These are phyloP conservation scores for Fusarium neocosmosporiellum DNA, from an alignment of 2,329 filamentous ascomycete genomes.

Conservation along the genomic window DNA sequence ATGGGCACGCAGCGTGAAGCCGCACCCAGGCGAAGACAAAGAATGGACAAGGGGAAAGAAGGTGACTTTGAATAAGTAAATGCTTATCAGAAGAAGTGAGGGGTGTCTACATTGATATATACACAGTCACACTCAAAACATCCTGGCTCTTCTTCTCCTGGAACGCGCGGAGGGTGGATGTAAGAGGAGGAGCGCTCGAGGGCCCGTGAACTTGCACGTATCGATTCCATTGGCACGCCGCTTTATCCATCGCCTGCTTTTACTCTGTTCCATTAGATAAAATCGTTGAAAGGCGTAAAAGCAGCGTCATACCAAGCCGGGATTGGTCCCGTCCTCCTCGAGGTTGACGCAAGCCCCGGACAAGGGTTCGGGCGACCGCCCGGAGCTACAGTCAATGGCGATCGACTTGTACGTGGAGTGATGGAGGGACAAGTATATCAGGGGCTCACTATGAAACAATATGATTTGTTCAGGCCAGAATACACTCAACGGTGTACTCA, in stretches of 20 bases:
- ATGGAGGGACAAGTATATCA: not conserved
- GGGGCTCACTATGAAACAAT: not conserved
- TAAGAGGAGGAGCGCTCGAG: conserved; percentile 7
- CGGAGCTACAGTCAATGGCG: not conserved
- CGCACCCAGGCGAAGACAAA: not conserved
- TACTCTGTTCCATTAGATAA: not conserved
- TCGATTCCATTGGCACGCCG: not conserved
- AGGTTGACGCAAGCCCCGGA: conserved; percentile 30
- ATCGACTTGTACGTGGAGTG: not conserved
- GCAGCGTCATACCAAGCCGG: not conserved
- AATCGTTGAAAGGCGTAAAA: not conserved
- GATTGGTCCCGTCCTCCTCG: not conserved
- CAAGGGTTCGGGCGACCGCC: conserved; percentile 31
- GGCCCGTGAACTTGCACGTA: not conserved
- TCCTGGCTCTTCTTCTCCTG: not conserved
- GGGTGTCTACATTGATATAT: conserved; percentile 11
- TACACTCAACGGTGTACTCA: not conserved
- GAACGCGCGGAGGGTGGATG: conserved; percentile 14
- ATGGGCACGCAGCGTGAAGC: not conserved
- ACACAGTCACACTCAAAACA: not conserved
- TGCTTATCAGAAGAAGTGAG: not conserved
- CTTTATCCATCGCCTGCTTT: not conserved
- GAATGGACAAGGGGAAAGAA: not conserved
- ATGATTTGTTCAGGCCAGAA: not conserved
- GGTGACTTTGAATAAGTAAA: not conserved